phyloP scores from a whole-genome alignment of 495 filamentous ascomycete genomes.

The Aspergillus cavernicola region DNA sequence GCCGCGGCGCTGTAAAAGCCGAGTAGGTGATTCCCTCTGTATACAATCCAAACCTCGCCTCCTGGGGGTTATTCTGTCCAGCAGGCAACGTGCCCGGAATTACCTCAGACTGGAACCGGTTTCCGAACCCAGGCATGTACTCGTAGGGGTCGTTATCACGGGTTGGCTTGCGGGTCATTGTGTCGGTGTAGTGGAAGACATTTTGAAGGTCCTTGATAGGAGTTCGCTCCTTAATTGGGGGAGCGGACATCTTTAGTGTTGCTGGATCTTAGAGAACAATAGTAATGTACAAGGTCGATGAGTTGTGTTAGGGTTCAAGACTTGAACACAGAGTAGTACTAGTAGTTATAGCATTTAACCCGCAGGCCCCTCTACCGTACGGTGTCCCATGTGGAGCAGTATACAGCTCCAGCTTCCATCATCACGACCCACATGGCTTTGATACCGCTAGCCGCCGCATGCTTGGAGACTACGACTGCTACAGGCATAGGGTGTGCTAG shows the following conservation, averaged over 20 bases:
- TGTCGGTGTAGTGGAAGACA: slow-evolving; percentile 43
- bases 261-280: too few species aligned
- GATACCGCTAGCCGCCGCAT: neutral
- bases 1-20: slow-evolving; percentile 40
- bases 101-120: slow-evolving; percentile 38
- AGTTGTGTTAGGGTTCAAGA: too few species aligned
- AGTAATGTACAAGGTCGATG: too few species aligned
- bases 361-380: neutral
- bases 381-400: slow-evolving; percentile 2
- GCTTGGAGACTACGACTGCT: too few species aligned
- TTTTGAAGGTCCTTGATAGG: slow-evolving; percentile 37
- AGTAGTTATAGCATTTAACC: too few species aligned
- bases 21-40: slow-evolving; percentile 61
- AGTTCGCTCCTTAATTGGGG: slow-evolving; percentile 26
- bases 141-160: slow-evolving; percentile 42
- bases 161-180: slow-evolving; percentile 39
- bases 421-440: slow-evolving; percentile 1
- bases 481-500: too few species aligned
- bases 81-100: slow-evolving; percentile 39
- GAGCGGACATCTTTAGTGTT: slow-evolving; percentile 18
- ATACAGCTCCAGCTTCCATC: too few species aligned
- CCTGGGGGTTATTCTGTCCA: slow-evolving; percentile 42
- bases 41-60: slow-evolving; percentile 43
- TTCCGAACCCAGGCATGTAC: slow-evolving; percentile 39
- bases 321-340: too few species aligned